Evolutionary conservation across 2,329 filamentous ascomycete genomes (phyloP).

Genomic region (Verticillium longisporum): DNA sequence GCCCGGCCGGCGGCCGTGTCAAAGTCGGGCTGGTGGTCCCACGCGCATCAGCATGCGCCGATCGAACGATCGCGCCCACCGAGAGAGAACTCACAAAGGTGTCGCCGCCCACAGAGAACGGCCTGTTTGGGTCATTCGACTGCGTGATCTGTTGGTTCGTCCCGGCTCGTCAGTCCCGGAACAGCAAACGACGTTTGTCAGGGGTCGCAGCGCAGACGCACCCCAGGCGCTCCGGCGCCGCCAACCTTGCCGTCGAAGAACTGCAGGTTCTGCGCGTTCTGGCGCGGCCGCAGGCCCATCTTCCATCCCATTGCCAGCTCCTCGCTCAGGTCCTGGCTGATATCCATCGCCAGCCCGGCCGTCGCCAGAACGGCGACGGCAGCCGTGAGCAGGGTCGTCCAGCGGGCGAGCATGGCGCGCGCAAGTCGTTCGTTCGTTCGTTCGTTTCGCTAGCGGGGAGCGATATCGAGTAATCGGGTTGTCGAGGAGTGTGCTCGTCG

Average conservation of each 20-base stretch:
- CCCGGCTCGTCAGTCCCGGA: background rate
- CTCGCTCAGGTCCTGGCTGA: constrained; percentile 17
- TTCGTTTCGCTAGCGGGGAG: background rate
- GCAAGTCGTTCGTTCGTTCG: too few relatives aligned
- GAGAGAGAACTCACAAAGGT: constrained; percentile 30
- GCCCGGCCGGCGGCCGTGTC: constrained; percentile 31
- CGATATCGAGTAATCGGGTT: background rate
- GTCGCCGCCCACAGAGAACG: constrained; percentile 34
- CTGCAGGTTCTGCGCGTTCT: constrained; percentile 29
- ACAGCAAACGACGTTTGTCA: background rate
- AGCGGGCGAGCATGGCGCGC: background rate
- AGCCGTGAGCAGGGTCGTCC: background rate
- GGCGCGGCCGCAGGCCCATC: constrained; percentile 26
- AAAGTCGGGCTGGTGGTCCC: constrained; percentile 30
- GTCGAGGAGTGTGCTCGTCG: background rate
- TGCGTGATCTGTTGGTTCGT: constrained; percentile 25
- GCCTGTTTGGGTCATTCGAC: constrained; percentile 29
- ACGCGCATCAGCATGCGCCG: constrained; percentile 1
- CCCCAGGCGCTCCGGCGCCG: constrained; percentile 25
- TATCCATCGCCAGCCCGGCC: constrained; percentile 13
- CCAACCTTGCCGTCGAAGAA: constrained; percentile 32
- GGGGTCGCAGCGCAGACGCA: constrained; percentile 13
- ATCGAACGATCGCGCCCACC: background rate
- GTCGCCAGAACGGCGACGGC: constrained; percentile 2
- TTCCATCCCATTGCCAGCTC: constrained; percentile 25